A percentile compares a stretch with the other conserved stretches of the same genome.
Conservation (phyloP, 768 basidiomycete species). For the Suillus brevipes region DNA sequence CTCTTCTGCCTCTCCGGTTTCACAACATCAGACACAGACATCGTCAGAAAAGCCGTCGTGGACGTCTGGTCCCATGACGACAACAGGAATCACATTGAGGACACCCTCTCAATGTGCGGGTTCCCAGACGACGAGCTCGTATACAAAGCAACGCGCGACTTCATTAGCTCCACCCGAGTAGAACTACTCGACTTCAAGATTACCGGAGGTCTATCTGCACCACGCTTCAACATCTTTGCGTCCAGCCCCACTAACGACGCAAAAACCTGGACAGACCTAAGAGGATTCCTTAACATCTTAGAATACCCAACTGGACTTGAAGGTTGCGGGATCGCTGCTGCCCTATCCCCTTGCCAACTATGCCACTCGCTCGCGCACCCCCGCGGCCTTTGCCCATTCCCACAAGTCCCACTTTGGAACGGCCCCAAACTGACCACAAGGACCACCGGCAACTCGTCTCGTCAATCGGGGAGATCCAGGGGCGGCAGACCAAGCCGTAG, state of each 20-base stretch:
- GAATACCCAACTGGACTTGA: background rate
- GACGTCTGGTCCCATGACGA: too few relatives aligned
- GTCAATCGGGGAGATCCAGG: background rate
- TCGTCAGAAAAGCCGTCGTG: too few relatives aligned
- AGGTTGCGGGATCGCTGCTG: background rate
- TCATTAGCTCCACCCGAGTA: too few relatives aligned
- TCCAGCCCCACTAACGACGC: background rate
- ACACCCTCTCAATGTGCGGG: too few relatives aligned
- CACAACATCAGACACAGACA: too few relatives aligned
- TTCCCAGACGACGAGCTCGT: too few relatives aligned
- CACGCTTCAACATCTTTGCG: background rate
- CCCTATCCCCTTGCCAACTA: background rate
- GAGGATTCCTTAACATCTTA: fast-evolving
- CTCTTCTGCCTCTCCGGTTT: too few relatives aligned
- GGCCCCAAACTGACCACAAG: background rate
- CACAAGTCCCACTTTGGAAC: background rate
- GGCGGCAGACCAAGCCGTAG: background rate
- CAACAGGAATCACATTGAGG: too few relatives aligned
- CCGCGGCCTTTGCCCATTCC: background rate
- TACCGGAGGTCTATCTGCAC: background rate
- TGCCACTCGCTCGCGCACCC: background rate
- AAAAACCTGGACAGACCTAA: background rate
- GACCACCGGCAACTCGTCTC: fast-evolving
- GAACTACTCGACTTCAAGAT: background rate
- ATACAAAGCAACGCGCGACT: too few relatives aligned